Base-by-base conservation (phyloP, 2,329 filamentous ascomycete species). In the Fusarium piperis region DNA sequence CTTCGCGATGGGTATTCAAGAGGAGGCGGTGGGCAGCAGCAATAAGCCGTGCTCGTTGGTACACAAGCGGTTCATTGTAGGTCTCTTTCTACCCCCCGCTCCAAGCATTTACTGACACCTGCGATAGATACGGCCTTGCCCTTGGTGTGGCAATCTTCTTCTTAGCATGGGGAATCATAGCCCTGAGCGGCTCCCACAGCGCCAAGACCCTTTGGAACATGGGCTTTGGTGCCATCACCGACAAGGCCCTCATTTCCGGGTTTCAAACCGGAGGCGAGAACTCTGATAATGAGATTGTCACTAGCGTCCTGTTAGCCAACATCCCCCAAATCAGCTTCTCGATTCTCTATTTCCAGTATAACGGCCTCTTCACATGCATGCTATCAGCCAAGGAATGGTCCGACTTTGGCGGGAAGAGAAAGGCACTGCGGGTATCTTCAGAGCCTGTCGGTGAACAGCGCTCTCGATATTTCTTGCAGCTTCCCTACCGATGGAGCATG, bases 381-480 rank as follows among this genome's bases (percentile, higher is more conserved):
- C 20, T 67, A 3, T 33, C 59, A 2, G 64, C 64, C 4, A 67
- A 38, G 13, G 67, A 69, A 20, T 69, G 67, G 67, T 61, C 35
- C 3, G 60, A 60, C 18, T 69, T 69, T 20, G 67, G 66, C 4
- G 23, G 13, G 26, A 41, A 57, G 23, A 36, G 55, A 23, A 59
- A 61, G 10, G 39, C 48, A 11, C 10, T 64, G 7, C 44, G 60
- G 3, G 64, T 69, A 26, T 56, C 64, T 3, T 55, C 36, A 4
- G 20, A 66, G 3, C 64, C 56, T 3, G 23, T 6, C 7, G 64
- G 64, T 0, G 1, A 64, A 8, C 64, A 67, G 23, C 64, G 67
- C 10, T 67, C 64, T 9, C 55, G 56, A 3, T 70, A 70, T 41
- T 69, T 68, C 33, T 12, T 69, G 9, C 66, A 69, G 32, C 55